These are phyloP conservation scores for Chalara sp. DNA, from an alignment of 2,329 filamentous ascomycete species.

Conservation along the genomic window DNA sequence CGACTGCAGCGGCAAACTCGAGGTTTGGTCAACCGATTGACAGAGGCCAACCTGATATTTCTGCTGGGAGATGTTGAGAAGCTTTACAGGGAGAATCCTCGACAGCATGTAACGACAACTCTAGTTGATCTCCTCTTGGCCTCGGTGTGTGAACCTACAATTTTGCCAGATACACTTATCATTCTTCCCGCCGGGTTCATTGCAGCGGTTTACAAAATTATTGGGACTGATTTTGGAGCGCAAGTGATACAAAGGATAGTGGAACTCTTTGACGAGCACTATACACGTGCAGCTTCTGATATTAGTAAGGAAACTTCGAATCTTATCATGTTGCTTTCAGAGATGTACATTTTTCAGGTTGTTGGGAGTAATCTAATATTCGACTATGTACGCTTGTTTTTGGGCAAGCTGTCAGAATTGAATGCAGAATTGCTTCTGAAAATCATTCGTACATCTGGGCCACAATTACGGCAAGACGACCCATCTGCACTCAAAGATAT, in stretches of 20 bases:
- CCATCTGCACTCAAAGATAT: conserved; percentile 85
- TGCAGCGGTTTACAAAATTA: conserved; percentile 77
- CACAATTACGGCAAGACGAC: conserved; percentile 81
- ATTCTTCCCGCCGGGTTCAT: conserved; percentile 88
- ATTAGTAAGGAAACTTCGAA: conserved; percentile 63
- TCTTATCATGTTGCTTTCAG: conserved; percentile 72
- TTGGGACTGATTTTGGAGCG: conserved; percentile 85
- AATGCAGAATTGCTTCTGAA: conserved; percentile 86
- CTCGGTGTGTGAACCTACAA: conserved; percentile 73
- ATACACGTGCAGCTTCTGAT: conserved; percentile 33
- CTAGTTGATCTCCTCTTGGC: conserved; percentile 71
- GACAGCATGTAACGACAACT: conserved; percentile 80
- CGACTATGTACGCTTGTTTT: conserved; percentile 77
- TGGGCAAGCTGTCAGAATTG: conserved; percentile 69
- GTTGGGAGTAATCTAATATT: conserved; percentile 79
- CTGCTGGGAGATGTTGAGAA: conserved; percentile 78
- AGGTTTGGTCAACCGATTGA: conserved; percentile 86
- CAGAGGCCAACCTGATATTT: conserved; percentile 80
- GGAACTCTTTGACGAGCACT: conserved; percentile 63
- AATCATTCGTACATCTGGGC: conserved; percentile 75
- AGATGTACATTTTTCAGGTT: conserved; percentile 89
- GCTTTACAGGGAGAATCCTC: conserved; percentile 74
- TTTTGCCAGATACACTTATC: conserved; percentile 79
- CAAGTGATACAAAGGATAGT: conserved; percentile 76
- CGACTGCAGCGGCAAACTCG: conserved; percentile 76